A percentile compares a stretch with the other conserved stretches of the same genome.
Evolutionary conservation across 1,139 yeast genomes (phyloP).

Genomic region (Suhomyces kunorum): DNA sequence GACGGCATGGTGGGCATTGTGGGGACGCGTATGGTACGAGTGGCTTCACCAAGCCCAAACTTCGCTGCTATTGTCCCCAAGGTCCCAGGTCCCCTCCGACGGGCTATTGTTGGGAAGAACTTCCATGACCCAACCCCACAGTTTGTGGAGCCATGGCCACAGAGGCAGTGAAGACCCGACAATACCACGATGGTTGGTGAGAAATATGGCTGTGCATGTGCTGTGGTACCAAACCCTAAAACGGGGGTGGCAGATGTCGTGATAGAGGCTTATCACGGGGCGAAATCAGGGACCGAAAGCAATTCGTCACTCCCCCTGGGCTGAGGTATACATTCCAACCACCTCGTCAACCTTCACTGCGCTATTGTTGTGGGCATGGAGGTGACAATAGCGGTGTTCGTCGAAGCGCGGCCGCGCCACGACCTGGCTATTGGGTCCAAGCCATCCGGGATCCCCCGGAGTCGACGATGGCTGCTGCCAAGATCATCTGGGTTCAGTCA

Average conservation of each 20-base stretch:
- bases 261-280: not conserved
- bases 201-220: too few relatives aligned
- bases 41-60: not conserved
- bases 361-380: constrained; percentile 3
- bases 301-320: constrained; percentile 3
- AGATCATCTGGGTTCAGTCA: too few relatives aligned
- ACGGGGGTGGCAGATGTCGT: not conserved
- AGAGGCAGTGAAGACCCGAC: too few relatives aligned
- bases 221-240: too few relatives aligned
- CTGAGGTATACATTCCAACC: constrained; percentile 9
- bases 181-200: too few relatives aligned
- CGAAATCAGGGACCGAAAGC: not conserved
- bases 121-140: not conserved
- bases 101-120: not conserved
- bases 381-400: not conserved
- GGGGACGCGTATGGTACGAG: too few relatives aligned
- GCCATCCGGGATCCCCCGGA: too few relatives aligned
- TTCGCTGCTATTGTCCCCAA: not conserved
- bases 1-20: too few relatives aligned
- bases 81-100: not conserved
- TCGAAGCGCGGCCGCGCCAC: not conserved
- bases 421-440: too few relatives aligned
- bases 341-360: constrained; percentile 10
- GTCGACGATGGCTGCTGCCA: too few relatives aligned
- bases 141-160: not conserved